A percentile compares a stretch with the other conserved stretches of the same genome.
Conservation (phyloP, 2,329 filamentous ascomycete genomes). For the Neopestalotiopsis clavispora region DNA sequence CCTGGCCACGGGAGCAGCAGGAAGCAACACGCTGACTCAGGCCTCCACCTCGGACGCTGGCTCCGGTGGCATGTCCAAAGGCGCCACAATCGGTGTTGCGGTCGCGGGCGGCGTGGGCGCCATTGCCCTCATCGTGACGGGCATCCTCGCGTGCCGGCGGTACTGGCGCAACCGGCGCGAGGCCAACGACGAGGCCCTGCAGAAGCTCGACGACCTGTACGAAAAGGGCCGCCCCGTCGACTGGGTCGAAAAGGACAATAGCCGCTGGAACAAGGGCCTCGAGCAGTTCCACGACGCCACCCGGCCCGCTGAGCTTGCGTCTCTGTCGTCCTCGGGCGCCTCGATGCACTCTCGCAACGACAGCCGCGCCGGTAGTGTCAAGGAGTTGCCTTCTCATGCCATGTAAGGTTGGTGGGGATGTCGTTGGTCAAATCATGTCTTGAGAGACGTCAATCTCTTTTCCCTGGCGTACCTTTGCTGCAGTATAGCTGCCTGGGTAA, state of each 20-base stretch:
- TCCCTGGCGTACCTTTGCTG: too few relatives aligned
- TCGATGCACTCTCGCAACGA: background rate
- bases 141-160: slow-evolving; percentile 32
- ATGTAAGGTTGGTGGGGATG: background rate
- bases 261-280: slow-evolving; percentile 36
- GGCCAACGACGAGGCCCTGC: slow-evolving; percentile 31
- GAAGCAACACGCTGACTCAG: background rate
- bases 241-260: slow-evolving; percentile 28
- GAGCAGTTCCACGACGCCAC: slow-evolving; percentile 30
- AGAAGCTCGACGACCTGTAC: slow-evolving; percentile 34
- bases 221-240: slow-evolving; percentile 32
- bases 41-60: background rate
- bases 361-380: background rate
- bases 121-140: slow-evolving; percentile 27
- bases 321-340: background rate
- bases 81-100: slow-evolving; percentile 34
- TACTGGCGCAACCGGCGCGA: slow-evolving; percentile 36
- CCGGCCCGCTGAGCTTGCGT: background rate
- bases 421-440: too few relatives aligned
- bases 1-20: background rate
- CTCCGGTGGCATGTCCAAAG: slow-evolving; percentile 25
- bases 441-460: too few relatives aligned
- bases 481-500: too few relatives aligned
- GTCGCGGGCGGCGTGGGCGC: slow-evolving; percentile 31
- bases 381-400: background rate